Conservation (phyloP, 768 basidiomycete genomes). For the Glaciozyma martinii region DNA sequence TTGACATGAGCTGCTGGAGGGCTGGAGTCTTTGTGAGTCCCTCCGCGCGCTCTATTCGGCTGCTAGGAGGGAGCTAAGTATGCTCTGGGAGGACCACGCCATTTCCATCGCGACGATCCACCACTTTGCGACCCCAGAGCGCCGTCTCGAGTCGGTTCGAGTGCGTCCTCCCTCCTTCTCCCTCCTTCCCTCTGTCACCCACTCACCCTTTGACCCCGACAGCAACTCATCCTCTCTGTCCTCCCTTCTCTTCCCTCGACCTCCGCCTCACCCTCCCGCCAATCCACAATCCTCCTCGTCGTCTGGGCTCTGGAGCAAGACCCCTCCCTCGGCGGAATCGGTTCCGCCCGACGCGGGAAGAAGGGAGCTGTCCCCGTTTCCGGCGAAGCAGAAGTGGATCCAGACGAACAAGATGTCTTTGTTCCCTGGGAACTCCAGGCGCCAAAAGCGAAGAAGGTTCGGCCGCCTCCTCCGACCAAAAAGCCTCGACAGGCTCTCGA, state of each 20-base stretch:
- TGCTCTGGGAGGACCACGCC: conserved; percentile 66
- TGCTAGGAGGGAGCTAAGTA: background rate
- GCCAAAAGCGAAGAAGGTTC: conserved; percentile 14
- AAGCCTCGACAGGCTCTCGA: background rate
- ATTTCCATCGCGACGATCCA: conserved; percentile 98
- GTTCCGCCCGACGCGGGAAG: conserved; percentile 16
- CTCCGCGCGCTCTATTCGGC: background rate
- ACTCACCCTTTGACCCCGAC: background rate
- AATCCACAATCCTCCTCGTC: conserved; percentile 78
- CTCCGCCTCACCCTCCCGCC: conserved; percentile 41
- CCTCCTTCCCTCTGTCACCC: background rate
- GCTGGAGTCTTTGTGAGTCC: conserved; percentile 66
- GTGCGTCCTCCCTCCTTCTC: conserved; percentile 40
- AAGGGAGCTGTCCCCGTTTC: conserved; percentile 13
- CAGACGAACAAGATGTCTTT: conserved; percentile 64
- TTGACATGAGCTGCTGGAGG: conserved; percentile 64
- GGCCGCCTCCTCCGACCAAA: conserved; percentile 13
- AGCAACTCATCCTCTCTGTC: conserved; percentile 31
- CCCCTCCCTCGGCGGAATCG: conserved; percentile 14
- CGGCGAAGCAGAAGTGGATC: background rate
- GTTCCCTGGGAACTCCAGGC: conserved; percentile 66
- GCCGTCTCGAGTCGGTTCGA: conserved; percentile 65
- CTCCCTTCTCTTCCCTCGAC: conserved; percentile 42
- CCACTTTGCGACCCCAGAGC: conserved; percentile 71
- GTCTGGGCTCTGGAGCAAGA: conserved; percentile 98